These are phyloP conservation scores for Fusarium tupiense DNA, from an alignment of 2,329 filamentous ascomycete genomes.

Conservation along the genomic window DNA sequence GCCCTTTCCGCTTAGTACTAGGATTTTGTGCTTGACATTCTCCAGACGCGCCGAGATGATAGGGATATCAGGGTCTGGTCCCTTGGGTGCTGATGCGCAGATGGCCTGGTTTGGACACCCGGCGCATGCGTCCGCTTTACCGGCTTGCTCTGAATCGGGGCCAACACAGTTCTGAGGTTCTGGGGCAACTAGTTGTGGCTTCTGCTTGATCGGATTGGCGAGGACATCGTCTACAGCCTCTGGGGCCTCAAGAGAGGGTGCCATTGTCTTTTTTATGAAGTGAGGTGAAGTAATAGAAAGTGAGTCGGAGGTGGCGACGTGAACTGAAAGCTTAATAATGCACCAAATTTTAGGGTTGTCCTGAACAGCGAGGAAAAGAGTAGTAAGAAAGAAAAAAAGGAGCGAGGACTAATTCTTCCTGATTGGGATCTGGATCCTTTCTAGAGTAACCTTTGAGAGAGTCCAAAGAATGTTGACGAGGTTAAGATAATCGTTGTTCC, in stretches of 20 bases:
- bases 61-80: slow-evolving; percentile 92
- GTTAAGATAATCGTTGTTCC: slow-evolving; percentile 4
- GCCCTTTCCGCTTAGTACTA: slow-evolving; percentile 93
- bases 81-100: slow-evolving; percentile 93
- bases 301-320: slow-evolving; percentile 31
- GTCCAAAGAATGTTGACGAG: not conserved
- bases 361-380: not conserved
- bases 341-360: not conserved
- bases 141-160: slow-evolving; percentile 78
- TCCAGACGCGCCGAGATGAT: slow-evolving; percentile 85
- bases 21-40: slow-evolving; percentile 87
- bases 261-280: slow-evolving; percentile 64
- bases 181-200: slow-evolving; percentile 88
- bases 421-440: not conserved
- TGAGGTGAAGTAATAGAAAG: not conserved
- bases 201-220: slow-evolving; percentile 77
- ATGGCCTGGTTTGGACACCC: slow-evolving; percentile 97
- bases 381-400: not conserved
- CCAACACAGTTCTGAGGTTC: slow-evolving; percentile 98
- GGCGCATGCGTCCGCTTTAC: slow-evolving; percentile 83
- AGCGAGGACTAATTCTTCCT: not conserved
- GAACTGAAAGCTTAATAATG: slow-evolving; percentile 38
- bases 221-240: slow-evolving; percentile 75
- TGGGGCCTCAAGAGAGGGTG: slow-evolving; percentile 81
- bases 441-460: not conserved